Base-by-base conservation (phyloP, 805 yeast genomes). In the Kuraishia ogatae region DNA sequence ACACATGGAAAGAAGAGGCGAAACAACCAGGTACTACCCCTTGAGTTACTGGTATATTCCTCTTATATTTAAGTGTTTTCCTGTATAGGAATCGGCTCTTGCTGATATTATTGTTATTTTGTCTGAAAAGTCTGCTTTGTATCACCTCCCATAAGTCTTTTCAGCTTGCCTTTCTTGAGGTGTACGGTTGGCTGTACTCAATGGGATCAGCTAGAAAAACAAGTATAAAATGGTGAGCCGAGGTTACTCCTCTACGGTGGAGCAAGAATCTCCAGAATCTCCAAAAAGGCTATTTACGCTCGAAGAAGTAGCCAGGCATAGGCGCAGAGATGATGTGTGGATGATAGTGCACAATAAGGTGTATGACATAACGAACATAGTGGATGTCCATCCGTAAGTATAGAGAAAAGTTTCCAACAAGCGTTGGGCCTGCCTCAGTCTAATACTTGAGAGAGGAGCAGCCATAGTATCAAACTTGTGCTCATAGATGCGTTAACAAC, bases 271-370 rank as follows among this genome's bases (percentile, higher is more conserved):
- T 35, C 43, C 43, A 35, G 43, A 10, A 17, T 3, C 43, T 35
- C 43, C 43, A 15, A 35, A 35, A 35, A 24, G 49, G 7, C 39
- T 26, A 7, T 68, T 60, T 59, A 62, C 75, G 17, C 61, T 65
- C 48, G 73, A 71, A 46, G 81, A 82, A 58, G 78, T 85, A 50
- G 68, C 78, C 62, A 61, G 66, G 53, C 82, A 79, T 61, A 70
- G 69, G 21, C 57, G 69, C 20, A 71, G 73, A 21, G 80, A 81
- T 46, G 88, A 85, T 62, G 70, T 85, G 51, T 87, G 90, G 90
- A 82, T 87, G 83, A 78, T 85, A 49, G 72, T 87, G 51, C 81
- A 82, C 62, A 85, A 84, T 57, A 82, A 83, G 62, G 88, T 87
- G 23, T 87, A 85, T 68, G 78, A 87, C 64, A 75, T 82, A 43